Percentiles rank a stretch among this genome's conserved stretches.
These are phyloP conservation scores for Boletus bicolor DNA, from an alignment of 768 basidiomycete genomes.

Conservation along the genomic window DNA sequence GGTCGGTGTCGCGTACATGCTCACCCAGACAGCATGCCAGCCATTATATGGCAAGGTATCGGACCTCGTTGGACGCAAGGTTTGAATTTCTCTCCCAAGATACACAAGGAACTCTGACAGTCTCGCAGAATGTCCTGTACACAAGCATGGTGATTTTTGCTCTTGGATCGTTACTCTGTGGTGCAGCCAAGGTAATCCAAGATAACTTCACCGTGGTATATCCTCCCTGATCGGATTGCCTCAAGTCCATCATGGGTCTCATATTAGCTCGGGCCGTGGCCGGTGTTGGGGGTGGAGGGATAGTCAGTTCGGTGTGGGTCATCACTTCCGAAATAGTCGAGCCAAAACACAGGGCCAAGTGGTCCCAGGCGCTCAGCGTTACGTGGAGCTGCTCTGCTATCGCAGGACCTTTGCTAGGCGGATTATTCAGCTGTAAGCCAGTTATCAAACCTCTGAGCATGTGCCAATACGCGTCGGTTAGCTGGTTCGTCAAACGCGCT, in stretches of 20 bases:
- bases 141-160: slow-evolving; percentile 72
- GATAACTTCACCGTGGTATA: slow-evolving; percentile 14
- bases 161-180: slow-evolving; percentile 77
- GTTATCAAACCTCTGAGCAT: slow-evolving; percentile 9
- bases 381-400: slow-evolving; percentile 87
- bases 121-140: slow-evolving; percentile 59
- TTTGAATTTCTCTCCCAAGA: slow-evolving; percentile 29
- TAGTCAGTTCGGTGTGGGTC: slow-evolving; percentile 83
- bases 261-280: slow-evolving; percentile 64
- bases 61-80: slow-evolving; percentile 78
- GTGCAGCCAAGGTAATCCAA: slow-evolving; percentile 57
- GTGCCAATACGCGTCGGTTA: slow-evolving; percentile 24
- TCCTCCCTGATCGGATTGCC: slow-evolving; percentile 18
- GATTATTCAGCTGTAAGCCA: slow-evolving; percentile 69
- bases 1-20: slow-evolving; percentile 82
- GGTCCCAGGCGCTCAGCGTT: slow-evolving; percentile 81
- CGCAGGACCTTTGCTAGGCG: slow-evolving; percentile 81
- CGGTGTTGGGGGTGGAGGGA: slow-evolving; percentile 84
- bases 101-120: slow-evolving; percentile 2
- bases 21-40: slow-evolving; percentile 83
- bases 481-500: slow-evolving; percentile 32
- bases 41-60: slow-evolving; percentile 80
- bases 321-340: slow-evolving; percentile 84
- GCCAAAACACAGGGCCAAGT: slow-evolving; percentile 65
- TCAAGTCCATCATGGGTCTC: slow-evolving; percentile 51